Evolutionary conservation across 2,329 filamentous ascomycete genomes (phyloP).

Genomic region (Penicillium verrucosum): DNA sequence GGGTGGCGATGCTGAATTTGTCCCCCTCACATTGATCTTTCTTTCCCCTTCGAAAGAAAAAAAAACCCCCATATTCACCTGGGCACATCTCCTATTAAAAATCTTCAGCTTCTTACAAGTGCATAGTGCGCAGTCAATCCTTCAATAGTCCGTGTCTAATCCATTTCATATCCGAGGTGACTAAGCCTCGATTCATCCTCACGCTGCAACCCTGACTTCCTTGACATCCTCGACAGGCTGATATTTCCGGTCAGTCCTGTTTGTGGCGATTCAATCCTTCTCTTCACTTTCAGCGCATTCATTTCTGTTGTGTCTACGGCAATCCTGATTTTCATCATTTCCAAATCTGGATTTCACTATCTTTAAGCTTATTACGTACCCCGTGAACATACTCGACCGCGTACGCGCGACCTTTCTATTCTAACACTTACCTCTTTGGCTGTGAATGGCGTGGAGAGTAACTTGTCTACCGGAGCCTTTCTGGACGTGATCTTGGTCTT

Average conservation of each 20-base stretch:
- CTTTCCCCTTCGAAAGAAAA: neutral
- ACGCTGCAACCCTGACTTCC: neutral
- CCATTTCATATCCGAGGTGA: slow-evolving; percentile 3
- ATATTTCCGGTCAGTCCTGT: slow-evolving; percentile 8
- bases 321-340: neutral
- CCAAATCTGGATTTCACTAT: neutral
- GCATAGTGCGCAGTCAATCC: slow-evolving; percentile 7
- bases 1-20: slow-evolving; percentile 5
- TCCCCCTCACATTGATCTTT: neutral
- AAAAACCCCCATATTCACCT: neutral
- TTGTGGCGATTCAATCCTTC: slow-evolving; percentile 10
- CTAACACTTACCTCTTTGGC: slow-evolving; percentile 8
- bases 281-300: slow-evolving; percentile 14
- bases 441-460: slow-evolving; percentile 20
- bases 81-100: neutral
- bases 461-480: slow-evolving; percentile 12
- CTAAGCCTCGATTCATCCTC: slow-evolving; percentile 2
- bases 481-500: slow-evolving; percentile 16
- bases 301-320: slow-evolving; percentile 12
- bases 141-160: neutral
- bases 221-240: slow-evolving; percentile 2
- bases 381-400: slow-evolving; percentile 14
- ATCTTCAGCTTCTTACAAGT: neutral
- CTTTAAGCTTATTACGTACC: slow-evolving; percentile 9
- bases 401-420: slow-evolving; percentile 24